A percentile compares a stretch with the other conserved stretches of the same genome.
phyloP scores from a whole-genome alignment of 306 rosid species.

The Cicer bijugum region DNA sequence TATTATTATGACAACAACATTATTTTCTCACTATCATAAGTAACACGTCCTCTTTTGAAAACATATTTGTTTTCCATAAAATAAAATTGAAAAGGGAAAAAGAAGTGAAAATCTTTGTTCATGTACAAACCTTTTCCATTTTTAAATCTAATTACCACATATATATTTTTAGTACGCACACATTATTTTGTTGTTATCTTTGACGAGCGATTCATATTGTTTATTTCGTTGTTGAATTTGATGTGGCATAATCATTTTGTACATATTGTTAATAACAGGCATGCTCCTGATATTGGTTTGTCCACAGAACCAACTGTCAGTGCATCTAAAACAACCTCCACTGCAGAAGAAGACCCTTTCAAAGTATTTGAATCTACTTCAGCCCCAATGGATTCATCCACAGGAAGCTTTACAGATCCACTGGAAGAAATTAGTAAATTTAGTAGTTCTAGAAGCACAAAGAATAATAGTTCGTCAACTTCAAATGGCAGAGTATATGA shows the following conservation, averaged over 20 bases:
- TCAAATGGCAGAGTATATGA: slow-evolving; percentile 66
- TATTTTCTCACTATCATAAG: not conserved
- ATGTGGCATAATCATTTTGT: slow-evolving; percentile 31
- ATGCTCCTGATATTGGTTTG: slow-evolving; percentile 63
- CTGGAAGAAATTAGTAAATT: slow-evolving; percentile 76
- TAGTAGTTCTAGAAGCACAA: slow-evolving; percentile 64
- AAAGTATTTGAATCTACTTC: slow-evolving; percentile 64
- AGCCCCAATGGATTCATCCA: slow-evolving; percentile 44
- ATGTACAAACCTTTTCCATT: not conserved
- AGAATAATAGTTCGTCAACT: slow-evolving; percentile 55
- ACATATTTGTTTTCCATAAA: not conserved
- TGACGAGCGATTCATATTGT: slow-evolving; percentile 34
- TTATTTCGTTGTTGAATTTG: slow-evolving; percentile 32
- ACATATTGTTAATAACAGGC: slow-evolving; percentile 60
- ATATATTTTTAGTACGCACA: not conserved
- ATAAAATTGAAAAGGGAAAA: not conserved
- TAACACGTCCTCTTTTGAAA: not conserved
- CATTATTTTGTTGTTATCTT: not conserved
- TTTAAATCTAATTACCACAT: slow-evolving; percentile 1
- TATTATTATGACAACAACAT: not conserved
- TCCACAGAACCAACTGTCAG: slow-evolving; percentile 62
- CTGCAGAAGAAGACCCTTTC: slow-evolving; percentile 67
- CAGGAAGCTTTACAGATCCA: slow-evolving; percentile 66
- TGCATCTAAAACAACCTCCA: slow-evolving; percentile 62
- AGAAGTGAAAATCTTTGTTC: slow-evolving; percentile 4